Base-by-base conservation (phyloP, 2,329 filamentous ascomycete species). In the Pseudogymnoascus destructans region DNA sequence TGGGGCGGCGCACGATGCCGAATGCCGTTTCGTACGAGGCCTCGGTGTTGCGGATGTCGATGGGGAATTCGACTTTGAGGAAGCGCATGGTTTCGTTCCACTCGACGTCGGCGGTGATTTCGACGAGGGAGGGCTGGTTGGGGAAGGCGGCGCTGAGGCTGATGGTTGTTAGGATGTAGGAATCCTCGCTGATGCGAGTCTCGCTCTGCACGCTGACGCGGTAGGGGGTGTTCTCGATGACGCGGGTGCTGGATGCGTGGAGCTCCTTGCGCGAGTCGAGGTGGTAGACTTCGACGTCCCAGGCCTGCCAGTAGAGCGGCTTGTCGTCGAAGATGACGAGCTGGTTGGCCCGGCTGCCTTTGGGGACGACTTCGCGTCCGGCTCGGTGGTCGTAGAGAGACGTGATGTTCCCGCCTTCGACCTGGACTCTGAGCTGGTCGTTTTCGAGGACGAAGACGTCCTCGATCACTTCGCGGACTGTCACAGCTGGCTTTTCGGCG, bases 31-130 rank as follows among this genome's bases (percentile, higher is more conserved):
- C 93, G 70, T 98, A 98, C 10, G 84, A 88, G 30, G 93, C 93
- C 72, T 96, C 90, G 0, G 86, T 95, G 72, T 92, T 96, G 64
- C 84, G 81, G 62, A 97, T 79, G 66, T 95, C 86, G 62, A 96
- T 91, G 0, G 93, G 92, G 73, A 98, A 98, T 70, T 98, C 93
- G 56, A 97, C 92, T 77, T 98, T 98, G 68, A 98, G 80, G 77
- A 97, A 97, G 69, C 93, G 95, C 86, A 93, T 96, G 10, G 83
- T 89, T 72, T 98, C 93, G 64, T 86, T 87, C 93, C 93, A 98
- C 69, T 96, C 89, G n/a, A 97, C 88, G 64, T 95, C 89, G 56
- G 85, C 86, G 38, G 82, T 79, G 62, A 92, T 84, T 63, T 95
- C 87, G 13, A 97, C 79, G 63, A 82, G 84, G 0, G 85, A 86